Conservation (phyloP, 129 eudicot species). For the Smallanthus sonchifolius region DNA sequence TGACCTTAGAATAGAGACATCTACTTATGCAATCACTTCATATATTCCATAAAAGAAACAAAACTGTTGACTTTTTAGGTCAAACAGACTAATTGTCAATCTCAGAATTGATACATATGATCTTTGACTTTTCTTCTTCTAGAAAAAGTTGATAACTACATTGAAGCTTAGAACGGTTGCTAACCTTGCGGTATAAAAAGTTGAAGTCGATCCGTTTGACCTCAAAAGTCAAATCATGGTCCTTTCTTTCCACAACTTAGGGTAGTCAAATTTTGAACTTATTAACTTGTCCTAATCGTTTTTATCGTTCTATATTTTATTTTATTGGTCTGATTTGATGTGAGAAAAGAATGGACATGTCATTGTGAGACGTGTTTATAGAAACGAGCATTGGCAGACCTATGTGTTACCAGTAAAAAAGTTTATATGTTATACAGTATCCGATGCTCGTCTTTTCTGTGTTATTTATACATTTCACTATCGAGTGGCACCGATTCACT, state of each 20-base stretch:
- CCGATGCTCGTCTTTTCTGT: background rate
- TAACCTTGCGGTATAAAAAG: background rate
- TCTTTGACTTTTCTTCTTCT: background rate
- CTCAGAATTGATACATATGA: background rate
- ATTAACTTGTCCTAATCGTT: background rate
- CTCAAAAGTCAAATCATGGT: background rate
- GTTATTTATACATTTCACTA: background rate
- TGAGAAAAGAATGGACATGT: background rate
- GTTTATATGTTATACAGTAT: background rate
- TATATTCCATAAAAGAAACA: background rate
- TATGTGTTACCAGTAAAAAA: background rate
- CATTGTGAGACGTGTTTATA: background rate
- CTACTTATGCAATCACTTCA: background rate
- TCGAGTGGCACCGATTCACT: background rate
- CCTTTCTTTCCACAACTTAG: background rate
- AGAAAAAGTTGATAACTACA: slow-evolving; percentile 3
- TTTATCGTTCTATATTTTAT: background rate
- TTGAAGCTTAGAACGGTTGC: background rate
- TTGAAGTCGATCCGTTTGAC: background rate
- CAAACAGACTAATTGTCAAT: background rate
- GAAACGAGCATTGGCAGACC: background rate
- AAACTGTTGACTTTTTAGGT: background rate
- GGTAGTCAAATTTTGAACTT: background rate
- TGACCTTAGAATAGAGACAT: background rate
- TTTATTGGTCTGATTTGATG: background rate